A percentile compares a stretch with the other conserved stretches of the same genome.
Evolutionary conservation across 805 yeast genomes (phyloP).

Genomic region (Yarrowia deformans): DNA sequence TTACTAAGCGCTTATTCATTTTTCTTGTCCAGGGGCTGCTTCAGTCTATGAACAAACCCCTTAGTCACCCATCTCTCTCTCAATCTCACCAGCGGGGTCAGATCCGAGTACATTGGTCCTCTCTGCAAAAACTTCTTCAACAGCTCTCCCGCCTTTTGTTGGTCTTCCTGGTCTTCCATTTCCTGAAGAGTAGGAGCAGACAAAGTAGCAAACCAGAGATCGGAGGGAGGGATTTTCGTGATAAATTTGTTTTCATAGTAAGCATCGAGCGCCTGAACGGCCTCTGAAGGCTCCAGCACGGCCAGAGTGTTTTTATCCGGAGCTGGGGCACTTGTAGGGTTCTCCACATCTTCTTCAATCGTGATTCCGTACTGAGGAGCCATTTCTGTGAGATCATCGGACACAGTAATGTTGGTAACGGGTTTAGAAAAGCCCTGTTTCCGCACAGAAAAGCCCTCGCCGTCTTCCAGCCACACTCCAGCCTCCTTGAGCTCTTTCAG

Average conservation of each 20-base stretch:
- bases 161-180: constrained; percentile 33
- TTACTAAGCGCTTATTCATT: neutral
- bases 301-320: constrained; percentile 18
- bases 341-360: constrained; percentile 8
- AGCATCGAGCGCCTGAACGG: constrained; percentile 22
- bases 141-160: constrained; percentile 5
- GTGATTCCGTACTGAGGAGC: constrained; percentile 36
- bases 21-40: constrained; percentile 8
- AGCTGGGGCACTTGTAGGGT: constrained; percentile 13
- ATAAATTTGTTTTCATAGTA: constrained; percentile 26
- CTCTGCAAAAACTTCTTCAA: constrained; percentile 15
- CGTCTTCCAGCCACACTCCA: constrained; percentile 28
- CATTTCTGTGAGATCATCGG: constrained; percentile 34
- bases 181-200: constrained; percentile 29
- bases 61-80: constrained; percentile 37
- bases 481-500: constrained; percentile 54
- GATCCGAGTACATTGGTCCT: constrained; percentile 26
- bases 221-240: constrained; percentile 27
- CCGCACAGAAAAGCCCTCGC: constrained; percentile 20
- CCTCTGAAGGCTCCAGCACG: constrained; percentile 15
- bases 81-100: constrained; percentile 32
- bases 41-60: constrained; percentile 15
- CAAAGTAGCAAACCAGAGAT: constrained; percentile 34
- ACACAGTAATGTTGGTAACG: constrained; percentile 16
- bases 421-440: constrained; percentile 16